A percentile compares a stretch with the other conserved stretches of the same genome.
Evolutionary conservation across 2,329 filamentous ascomycete species (phyloP).

Genomic region (Ploettnerulaceae sp.): DNA sequence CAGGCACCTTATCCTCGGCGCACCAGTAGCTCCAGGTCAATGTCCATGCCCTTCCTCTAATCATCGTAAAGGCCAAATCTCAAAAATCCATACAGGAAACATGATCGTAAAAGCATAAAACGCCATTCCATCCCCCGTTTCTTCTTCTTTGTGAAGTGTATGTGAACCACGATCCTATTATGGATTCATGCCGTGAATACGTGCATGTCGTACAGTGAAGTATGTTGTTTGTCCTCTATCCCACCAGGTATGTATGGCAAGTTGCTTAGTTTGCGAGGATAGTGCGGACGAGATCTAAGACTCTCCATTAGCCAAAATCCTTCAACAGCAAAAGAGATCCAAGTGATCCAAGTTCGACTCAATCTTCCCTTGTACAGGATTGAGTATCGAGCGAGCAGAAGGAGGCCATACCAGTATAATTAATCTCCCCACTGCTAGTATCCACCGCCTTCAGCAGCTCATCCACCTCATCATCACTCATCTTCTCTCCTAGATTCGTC

Average conservation of each 20-base stretch:
- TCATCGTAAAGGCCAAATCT: no score
- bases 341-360: neutral
- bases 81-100: slow-evolving; percentile 1
- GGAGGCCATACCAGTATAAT: slow-evolving; percentile 75
- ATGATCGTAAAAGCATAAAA: slow-evolving; percentile 5
- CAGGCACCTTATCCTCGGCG: neutral
- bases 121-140: slow-evolving; percentile 4
- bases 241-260: neutral
- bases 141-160: no score
- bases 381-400: neutral
- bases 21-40: neutral
- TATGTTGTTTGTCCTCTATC: slow-evolving; percentile 13
- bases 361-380: neutral
- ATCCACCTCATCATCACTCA: slow-evolving; percentile 97
- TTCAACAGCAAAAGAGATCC: no score
- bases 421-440: slow-evolving; percentile 92
- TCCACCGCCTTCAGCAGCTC: slow-evolving; percentile 98
- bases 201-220: slow-evolving; percentile 21
- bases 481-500: slow-evolving; percentile 98
- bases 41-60: neutral
- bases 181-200: slow-evolving; percentile 22
- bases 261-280: slow-evolving; percentile 71
- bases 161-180: slow-evolving; percentile 13
- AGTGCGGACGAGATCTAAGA: slow-evolving; percentile 72
- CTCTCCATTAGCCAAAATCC: slow-evolving; percentile 10